Base-by-base conservation (phyloP, 345 rosid species). In the Camelina hispida region DNA sequence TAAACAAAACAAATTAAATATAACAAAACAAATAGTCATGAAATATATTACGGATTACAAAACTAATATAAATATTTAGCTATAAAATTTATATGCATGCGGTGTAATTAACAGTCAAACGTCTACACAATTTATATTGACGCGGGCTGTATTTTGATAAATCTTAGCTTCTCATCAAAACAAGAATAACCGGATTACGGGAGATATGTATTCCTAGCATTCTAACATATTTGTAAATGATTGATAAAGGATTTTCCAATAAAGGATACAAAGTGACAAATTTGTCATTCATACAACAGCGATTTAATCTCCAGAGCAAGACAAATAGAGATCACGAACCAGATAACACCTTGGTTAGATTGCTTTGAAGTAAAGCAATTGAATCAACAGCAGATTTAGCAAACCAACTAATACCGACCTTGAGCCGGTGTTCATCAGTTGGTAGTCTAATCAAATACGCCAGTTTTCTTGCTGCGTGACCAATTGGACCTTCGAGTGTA, bases 351-450 rank as follows among this genome's bases (percentile, higher is more conserved):
- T 85, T 90, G 25, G 86, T 72, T 51, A 94, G 62, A 66, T 84
- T 86, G 83, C 83, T 87, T 76, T 91, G 97, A 25, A 91, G 35
- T 9, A 81, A 81, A 58, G 96, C 96, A 62, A 91, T 86, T 38
- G 95, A 85, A 71, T 94, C 96, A 70, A 91, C 77, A 28, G 87
- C 86, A 20, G 95, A 89, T 78, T 85, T 91, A 37, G 91, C 74
- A 56, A 91, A 84, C 98, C 98, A 94, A 82, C 97, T 94, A 70
- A 91, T 67, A 16, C 97, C 96, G 17, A 94, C 97, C 82, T 88
- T 94, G 35, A 91, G 20, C 66, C 96, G 83, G 82, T 94, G 98
- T 83, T 91, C 97, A 50, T 91, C 95, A 6, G 97, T 94, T 1
- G 97, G 98, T 71, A 94, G 83, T 74, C 98, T 83, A 25, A 88